Percentiles rank a stretch among this genome's conserved stretches.
Conservation (phyloP, 306 rosid species). For the Chamaecrista fasciculata region DNA sequence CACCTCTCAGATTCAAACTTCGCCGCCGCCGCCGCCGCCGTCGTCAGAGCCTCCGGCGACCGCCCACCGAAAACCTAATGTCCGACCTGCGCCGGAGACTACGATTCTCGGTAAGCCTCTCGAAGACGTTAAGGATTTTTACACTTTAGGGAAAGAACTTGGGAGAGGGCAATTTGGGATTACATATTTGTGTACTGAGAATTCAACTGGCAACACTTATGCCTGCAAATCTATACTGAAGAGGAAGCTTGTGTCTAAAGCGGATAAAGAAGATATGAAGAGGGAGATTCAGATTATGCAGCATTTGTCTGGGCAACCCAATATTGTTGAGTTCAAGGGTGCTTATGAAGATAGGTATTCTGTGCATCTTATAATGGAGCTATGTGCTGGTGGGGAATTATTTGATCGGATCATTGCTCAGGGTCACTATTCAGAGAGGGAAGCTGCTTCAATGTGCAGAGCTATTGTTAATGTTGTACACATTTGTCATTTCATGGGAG, state of each 20-base stretch:
- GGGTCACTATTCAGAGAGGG: conserved; percentile 83
- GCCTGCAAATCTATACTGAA: conserved; percentile 90
- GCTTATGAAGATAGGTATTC: conserved; percentile 77
- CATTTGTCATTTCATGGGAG: conserved; percentile 87
- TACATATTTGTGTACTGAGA: conserved; percentile 77
- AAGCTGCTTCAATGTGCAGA: conserved; percentile 67
- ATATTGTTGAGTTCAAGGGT: conserved; percentile 78
- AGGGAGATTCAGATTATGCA: conserved; percentile 89
- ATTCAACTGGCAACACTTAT: conserved; percentile 46
- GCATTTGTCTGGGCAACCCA: conserved; percentile 87
- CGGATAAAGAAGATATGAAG: conserved; percentile 72
- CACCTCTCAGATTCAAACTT: conserved; percentile 30
- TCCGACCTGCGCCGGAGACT: conserved; percentile 32
- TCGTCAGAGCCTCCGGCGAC: conserved; percentile 23
- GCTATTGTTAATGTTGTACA: conserved; percentile 79
- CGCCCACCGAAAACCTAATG: conserved; percentile 31
- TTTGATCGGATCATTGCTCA: conserved; percentile 80
- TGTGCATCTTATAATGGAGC: conserved; percentile 87
- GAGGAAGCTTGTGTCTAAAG: conserved; percentile 64
- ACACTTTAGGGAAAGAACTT: conserved; percentile 72
- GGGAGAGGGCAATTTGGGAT: conserved; percentile 94
- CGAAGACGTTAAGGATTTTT: conserved; percentile 59
- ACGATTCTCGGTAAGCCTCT: conserved; percentile 67
- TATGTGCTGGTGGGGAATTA: conserved; percentile 90
- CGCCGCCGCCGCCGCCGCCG: conserved; percentile 18